Base-by-base conservation (phyloP, 2,329 filamentous ascomycete species). In the Fusarium acutatum region DNA sequence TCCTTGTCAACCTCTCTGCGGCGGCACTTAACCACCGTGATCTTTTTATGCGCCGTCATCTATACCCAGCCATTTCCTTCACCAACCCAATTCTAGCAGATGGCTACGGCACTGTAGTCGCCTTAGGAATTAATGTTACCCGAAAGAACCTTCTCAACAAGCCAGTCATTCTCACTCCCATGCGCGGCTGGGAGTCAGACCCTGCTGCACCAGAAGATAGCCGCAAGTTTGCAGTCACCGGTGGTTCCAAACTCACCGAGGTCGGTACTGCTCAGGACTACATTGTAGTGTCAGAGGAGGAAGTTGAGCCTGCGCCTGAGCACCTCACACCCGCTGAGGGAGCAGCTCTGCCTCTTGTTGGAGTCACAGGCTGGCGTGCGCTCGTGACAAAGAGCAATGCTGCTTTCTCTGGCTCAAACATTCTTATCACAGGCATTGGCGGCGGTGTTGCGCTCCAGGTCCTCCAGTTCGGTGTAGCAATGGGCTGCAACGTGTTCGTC, bases 1-100 rank as follows among this genome's bases (percentile, higher is more conserved):
- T 97, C 74, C 86, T 97, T 12, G 85, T 98, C 71, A 90, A 90
- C 78, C 86, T 98, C 79, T 88, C 89, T 40, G 93, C 95, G 58
- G 93, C 92, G 3, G 93, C 96, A 20, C 90, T 98, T 57, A 98
- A 98, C 86, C 96, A 98, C 85, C 93, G 95, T 77, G 96, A 98
- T 82, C 90, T 97, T 76, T 98, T 98, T 85, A 93, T 97, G 83
- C 93, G 96, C 61, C 95, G 96, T 82, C 92, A 95, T 79, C 90
- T 97, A 44, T 98, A 98, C 85, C 96, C 96, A 0, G 92, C 90
- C 76, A 92, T 94, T 60, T 92, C 93, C 18, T 97, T 97, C 82
- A 88, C 89, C 67, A 86, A 91, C 11, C 94, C 96, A 2, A 85
- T 98, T 46, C 88, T 97, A 32, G 91, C 95, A 68, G 96, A 98